Evolutionary conservation across 306 rosid species (phyloP), one percentile per base, ranked within the genome.

Genomic region (Cajanus cajan): DNA sequence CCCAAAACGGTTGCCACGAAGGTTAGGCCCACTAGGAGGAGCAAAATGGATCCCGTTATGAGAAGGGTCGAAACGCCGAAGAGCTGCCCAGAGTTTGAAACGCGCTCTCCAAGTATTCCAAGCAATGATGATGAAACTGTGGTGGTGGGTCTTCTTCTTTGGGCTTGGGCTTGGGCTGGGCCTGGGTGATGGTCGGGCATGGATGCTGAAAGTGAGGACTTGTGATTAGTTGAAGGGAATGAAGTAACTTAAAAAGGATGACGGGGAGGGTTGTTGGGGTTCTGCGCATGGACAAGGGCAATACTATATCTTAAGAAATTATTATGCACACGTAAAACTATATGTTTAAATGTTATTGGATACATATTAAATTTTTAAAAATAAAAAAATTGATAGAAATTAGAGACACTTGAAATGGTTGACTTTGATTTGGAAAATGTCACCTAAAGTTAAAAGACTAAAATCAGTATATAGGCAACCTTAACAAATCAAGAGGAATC

Each of bases 21-120:
- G 19, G 92, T 90, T 33, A 89, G 61, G 59, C 94, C 88, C 7
- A 85, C 28, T 15, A 94, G 90, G 85, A 91, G 24, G 72, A 94
- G 83, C 52, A 84, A 81, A 25, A 94, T 68, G 58, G 88, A 41
- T 6, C 80, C 83, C 16, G 91, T 86, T 59, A 94, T 75, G 7
- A 92, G 55, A 51, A 91, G 85, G 44, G 93, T 72, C 3, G 86
- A 51, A 63, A 92, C 1, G 15, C 91, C 96, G 22, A 89, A 51
- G 71, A 89, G 86, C 13, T 89, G 92, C 8, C 81, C 13, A 8
- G 96, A 87, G 82, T 80, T 83, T 0, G 93, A 87, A 7, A 83
- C 81, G 34, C 65, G 85, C 0, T 82, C 31, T 5, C 78, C 85
- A 63, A 90, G 40, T 7, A 47, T 78, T 1, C 82, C 82, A 0